Evolutionary conservation across 352 stramenopile species (phyloP).

Genomic region (Phytophthora litchii): DNA sequence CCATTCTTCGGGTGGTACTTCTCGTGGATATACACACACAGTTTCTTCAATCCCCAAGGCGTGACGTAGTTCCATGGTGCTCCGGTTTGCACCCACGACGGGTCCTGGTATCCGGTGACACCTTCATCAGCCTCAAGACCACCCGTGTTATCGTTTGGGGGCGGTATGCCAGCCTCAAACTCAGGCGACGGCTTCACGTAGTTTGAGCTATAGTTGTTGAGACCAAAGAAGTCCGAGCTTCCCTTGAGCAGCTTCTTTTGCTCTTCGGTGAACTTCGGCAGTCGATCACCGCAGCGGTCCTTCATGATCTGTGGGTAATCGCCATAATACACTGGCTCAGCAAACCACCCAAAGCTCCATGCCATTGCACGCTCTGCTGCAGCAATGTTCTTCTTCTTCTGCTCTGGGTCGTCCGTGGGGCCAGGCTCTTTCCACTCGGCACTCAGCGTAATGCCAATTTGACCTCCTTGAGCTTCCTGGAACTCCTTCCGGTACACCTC

Average conservation of each 20-base stretch:
- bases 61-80: constrained; percentile 83
- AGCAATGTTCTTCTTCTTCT: constrained; percentile 57
- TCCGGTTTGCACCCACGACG: constrained; percentile 64
- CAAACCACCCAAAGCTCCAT: constrained; percentile 91
- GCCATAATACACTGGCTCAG: constrained; percentile 90
- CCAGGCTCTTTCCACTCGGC: constrained; percentile 88
- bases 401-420: constrained; percentile 42
- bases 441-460: constrained; percentile 91
- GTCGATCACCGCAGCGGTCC: constrained; percentile 67
- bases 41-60: constrained; percentile 78
- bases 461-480: constrained; percentile 53
- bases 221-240: constrained; percentile 92
- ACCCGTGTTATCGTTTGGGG: constrained; percentile 39
- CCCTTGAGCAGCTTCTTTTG: constrained; percentile 79
- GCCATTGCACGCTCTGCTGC: constrained; percentile 80
- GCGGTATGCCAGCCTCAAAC: constrained; percentile 28
- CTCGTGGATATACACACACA: constrained; percentile 90
- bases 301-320: constrained; percentile 94
- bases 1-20: constrained; percentile 72
- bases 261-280: constrained; percentile 89
- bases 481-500: constrained; percentile 88
- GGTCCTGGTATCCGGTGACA: constrained; percentile 34
- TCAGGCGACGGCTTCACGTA: constrained; percentile 45
- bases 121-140: constrained; percentile 44
- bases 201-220: constrained; percentile 93